These are phyloP conservation scores for Areca catechu DNA, from an alignment of 176 grass and related monocot species.

Conservation along the genomic window DNA sequence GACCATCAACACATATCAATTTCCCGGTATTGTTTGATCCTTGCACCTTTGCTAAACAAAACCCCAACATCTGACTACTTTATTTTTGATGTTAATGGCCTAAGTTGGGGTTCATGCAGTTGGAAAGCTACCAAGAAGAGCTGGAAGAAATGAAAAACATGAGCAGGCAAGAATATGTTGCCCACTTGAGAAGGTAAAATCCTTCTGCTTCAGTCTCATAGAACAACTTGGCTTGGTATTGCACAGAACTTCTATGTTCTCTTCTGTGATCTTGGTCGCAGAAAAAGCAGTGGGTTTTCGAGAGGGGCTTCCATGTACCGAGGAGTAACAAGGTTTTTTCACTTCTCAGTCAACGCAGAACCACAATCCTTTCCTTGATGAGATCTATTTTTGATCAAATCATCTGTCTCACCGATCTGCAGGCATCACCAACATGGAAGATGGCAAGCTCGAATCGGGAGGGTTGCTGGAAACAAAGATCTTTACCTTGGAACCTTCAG, in stretches of 20 bases:
- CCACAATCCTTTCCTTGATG: too few species aligned
- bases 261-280: conserved; percentile 6
- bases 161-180: conserved; percentile 81
- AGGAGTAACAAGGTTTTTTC: conserved; percentile 74
- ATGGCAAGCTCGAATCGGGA: conserved; percentile 96
- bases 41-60: background rate
- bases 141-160: conserved; percentile 83
- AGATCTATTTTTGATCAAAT: too few species aligned
- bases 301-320: conserved; percentile 91
- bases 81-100: too few species aligned
- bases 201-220: background rate
- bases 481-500: conserved; percentile 96
- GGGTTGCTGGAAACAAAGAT: conserved; percentile 98
- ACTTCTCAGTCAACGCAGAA: background rate
- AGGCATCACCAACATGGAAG: conserved; percentile 98
- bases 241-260: background rate
- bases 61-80: too few species aligned
- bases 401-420: conserved; percentile 2
- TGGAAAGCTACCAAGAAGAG: conserved; percentile 65
- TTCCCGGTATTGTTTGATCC: conserved; percentile 51
- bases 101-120: conserved; percentile 18
- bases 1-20: conserved; percentile 64
- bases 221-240: background rate
- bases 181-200: conserved; percentile 72
- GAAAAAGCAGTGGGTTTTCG: conserved; percentile 97